Conservation (phyloP, 1,284 basidiomycete species). For the Leccinum subrobustum region DNA sequence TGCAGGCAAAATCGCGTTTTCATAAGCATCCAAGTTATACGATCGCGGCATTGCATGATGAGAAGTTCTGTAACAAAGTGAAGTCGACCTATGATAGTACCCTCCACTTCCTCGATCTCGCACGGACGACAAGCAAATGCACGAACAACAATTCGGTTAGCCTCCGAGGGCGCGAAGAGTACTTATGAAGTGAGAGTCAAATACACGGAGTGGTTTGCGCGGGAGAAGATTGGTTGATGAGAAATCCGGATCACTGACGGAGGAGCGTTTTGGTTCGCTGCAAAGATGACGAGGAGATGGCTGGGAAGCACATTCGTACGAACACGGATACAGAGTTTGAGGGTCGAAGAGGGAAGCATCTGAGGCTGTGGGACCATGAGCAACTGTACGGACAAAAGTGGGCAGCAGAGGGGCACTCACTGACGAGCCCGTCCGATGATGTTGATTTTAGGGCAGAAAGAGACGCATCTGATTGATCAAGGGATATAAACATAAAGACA, state of each 20-base stretch:
- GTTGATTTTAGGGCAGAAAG: slow-evolving; percentile 34
- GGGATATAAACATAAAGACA: slow-evolving; percentile 52
- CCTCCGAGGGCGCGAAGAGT: slow-evolving; percentile 39
- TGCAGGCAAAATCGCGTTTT: no score
- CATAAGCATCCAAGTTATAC: no score
- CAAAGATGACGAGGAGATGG: slow-evolving; percentile 45
- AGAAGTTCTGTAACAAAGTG: no score
- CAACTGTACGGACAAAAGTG: background rate
- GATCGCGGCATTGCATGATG: no score
- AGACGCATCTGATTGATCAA: slow-evolving; percentile 31
- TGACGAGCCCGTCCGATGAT: slow-evolving; percentile 45
- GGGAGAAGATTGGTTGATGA: slow-evolving; percentile 40
- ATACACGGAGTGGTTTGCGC: slow-evolving; percentile 42
- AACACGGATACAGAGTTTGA: slow-evolving; percentile 53
- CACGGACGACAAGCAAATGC: no score
- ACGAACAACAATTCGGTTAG: no score
- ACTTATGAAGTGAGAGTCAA: slow-evolving; percentile 46
- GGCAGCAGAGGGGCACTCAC: slow-evolving; percentile 39
- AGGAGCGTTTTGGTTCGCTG: slow-evolving; percentile 26
- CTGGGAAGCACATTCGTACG: slow-evolving; percentile 41
- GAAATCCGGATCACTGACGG: slow-evolving; percentile 18
- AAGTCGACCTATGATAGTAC: no score
- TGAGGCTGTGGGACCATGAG: slow-evolving; percentile 30
- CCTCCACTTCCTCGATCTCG: no score
- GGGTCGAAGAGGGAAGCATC: slow-evolving; percentile 44